Percentiles rank a stretch among this genome's conserved stretches.
These are phyloP conservation scores for Ascochyta koolunga DNA, from an alignment of 2,329 filamentous ascomycete species.

Conservation along the genomic window DNA sequence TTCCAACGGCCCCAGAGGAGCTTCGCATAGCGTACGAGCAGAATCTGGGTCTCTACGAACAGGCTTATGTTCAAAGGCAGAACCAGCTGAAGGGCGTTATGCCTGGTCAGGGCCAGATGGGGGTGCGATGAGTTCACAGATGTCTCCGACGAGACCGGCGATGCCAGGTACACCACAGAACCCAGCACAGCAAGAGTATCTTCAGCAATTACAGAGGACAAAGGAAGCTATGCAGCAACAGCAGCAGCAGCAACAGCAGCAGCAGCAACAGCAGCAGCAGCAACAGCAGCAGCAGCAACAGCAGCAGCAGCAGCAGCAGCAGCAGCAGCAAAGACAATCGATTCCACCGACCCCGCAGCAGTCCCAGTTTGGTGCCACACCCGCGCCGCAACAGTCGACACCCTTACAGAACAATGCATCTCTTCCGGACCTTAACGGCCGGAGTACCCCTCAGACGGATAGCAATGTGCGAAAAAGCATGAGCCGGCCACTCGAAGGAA, in stretches of 20 bases:
- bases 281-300: constrained; percentile 41
- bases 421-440: constrained; percentile 54
- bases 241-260: constrained; percentile 34
- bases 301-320: constrained; percentile 46
- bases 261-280: constrained; percentile 40
- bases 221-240: constrained; percentile 48
- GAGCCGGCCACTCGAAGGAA: constrained; percentile 46
- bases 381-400: constrained; percentile 46
- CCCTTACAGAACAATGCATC: constrained; percentile 55
- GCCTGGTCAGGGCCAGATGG: constrained; percentile 35
- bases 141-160: constrained; percentile 44
- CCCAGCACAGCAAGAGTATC: constrained; percentile 56
- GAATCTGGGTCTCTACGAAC: constrained; percentile 79
- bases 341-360: constrained; percentile 49
- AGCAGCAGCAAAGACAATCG: constrained; percentile 34
- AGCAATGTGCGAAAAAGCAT: constrained; percentile 43
- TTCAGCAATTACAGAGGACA: constrained; percentile 51
- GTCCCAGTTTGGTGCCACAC: constrained; percentile 38
- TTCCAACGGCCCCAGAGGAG: constrained; percentile 70
- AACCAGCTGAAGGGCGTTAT: constrained; percentile 50
- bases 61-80: constrained; percentile 65
- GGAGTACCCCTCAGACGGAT: constrained; percentile 54
- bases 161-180: constrained; percentile 46
- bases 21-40: constrained; percentile 75
- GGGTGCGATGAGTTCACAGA: constrained; percentile 30